phyloP scores from a whole-genome alignment of 768 basidiomycete species.

The Ephemerocybe angulata region DNA sequence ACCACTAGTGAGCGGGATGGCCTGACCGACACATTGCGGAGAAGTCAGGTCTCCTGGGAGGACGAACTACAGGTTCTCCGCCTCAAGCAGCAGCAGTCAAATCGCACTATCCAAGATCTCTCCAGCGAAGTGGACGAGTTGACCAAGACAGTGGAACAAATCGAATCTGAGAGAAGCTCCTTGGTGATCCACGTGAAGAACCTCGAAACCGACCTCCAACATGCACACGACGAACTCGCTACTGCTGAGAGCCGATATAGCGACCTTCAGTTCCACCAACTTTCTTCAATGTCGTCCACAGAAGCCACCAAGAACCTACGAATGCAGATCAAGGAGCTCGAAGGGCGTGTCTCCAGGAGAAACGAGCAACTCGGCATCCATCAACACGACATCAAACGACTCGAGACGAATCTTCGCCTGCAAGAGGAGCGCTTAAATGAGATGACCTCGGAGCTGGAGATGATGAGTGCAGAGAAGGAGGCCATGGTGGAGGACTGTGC shows the following conservation, averaged over 20 bases:
- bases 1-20: slow-evolving; percentile 36
- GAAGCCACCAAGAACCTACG: slow-evolving; percentile 54
- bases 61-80: slow-evolving; percentile 31
- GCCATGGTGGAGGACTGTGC: slow-evolving; percentile 86
- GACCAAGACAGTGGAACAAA: slow-evolving; percentile 45
- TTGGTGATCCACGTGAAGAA: slow-evolving; percentile 63
- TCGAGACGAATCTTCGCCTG: slow-evolving; percentile 70
- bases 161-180: slow-evolving; percentile 65
- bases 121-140: slow-evolving; percentile 44
- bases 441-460: slow-evolving; percentile 67
- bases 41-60: slow-evolving; percentile 27
- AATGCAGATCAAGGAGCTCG: slow-evolving; percentile 66
- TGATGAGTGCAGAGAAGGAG: slow-evolving; percentile 60
- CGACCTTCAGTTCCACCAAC: slow-evolving; percentile 60
- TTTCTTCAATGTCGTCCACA: slow-evolving; percentile 56
- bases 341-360: slow-evolving; percentile 57
- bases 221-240: slow-evolving; percentile 49
- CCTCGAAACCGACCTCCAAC: slow-evolving; percentile 53
- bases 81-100: slow-evolving; percentile 32
- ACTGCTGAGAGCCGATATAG: slow-evolving; percentile 61
- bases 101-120: slow-evolving; percentile 36
- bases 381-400: slow-evolving; percentile 72
- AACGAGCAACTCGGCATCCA: slow-evolving; percentile 76
- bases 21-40: slow-evolving; percentile 31
- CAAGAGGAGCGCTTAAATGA: slow-evolving; percentile 74